These are phyloP conservation scores for Cymbopogon flexuosus DNA, from an alignment of 202 grass and related monocot species.

Conservation along the genomic window DNA sequence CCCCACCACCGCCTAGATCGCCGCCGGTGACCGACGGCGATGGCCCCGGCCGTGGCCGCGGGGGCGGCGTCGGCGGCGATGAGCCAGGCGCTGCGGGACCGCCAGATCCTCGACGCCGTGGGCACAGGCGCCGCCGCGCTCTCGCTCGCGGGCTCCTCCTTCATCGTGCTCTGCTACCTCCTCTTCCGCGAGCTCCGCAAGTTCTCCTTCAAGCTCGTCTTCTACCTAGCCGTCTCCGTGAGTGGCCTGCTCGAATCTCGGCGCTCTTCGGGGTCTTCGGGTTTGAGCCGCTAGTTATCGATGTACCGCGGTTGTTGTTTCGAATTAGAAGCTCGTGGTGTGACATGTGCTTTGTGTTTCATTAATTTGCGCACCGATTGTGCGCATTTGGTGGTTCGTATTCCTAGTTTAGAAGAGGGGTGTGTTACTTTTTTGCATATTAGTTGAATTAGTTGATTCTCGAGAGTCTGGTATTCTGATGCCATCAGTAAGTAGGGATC, in stretches of 20 bases:
- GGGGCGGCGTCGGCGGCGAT: not conserved
- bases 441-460: slow-evolving; percentile 5
- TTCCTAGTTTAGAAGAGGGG: not conserved
- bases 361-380: not conserved
- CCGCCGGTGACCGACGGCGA: slow-evolving; percentile 25
- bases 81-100: slow-evolving; percentile 40
- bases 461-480: not conserved
- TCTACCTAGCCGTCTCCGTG: slow-evolving; percentile 89
- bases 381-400: not conserved
- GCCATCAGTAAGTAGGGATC: not conserved
- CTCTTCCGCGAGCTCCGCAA: slow-evolving; percentile 96
- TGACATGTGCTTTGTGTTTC: not conserved
- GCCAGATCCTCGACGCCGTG: slow-evolving; percentile 47
- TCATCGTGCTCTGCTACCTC: slow-evolving; percentile 95
- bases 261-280: not conserved
- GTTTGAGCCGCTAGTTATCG: not conserved
- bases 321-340: not conserved
- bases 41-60: slow-evolving; percentile 5
- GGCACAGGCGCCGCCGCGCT: slow-evolving; percentile 58
- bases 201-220: slow-evolving; percentile 99
- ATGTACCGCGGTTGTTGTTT: not conserved
- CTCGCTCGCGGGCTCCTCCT: slow-evolving; percentile 80
- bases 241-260: slow-evolving; percentile 2
- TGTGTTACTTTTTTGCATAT: slow-evolving; percentile 1
- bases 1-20: slow-evolving; percentile 27